Evolutionary conservation across 2,329 filamentous ascomycete species (phyloP), one percentile per base, ranked within the genome.

Genomic region (Emydomyces testavorans): DNA sequence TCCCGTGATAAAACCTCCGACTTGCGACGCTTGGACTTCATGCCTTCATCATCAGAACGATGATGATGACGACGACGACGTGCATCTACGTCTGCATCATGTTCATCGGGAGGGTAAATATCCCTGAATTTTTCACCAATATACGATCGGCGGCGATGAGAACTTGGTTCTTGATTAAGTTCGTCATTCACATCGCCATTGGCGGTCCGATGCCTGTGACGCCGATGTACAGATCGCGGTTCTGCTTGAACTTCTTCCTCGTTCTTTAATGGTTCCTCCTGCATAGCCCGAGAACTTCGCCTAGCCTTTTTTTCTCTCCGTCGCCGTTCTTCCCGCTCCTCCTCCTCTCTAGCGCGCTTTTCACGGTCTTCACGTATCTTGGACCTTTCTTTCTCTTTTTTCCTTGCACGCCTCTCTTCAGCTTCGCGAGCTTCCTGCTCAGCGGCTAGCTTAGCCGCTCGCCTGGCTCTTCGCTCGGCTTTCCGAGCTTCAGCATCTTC

Each of bases 401-500:
- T 68, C 49, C 79, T 76, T 1, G 74, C 72, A 13, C 62, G 61
- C 40, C 63, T 53, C 49, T 67, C 65, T 49, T 68, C 63, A 1
- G 57, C 58, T 47, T 66, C 63, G 4, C 60, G 62, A 6, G 57
- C 50, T 41, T 57, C 57, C 29, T 67, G 65, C 13, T 63, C 60
- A 1, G 62, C 57, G 8, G 57, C 65, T 24, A 65, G 60, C 39
- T 61, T 62, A 23, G 63, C 61, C 13, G 60, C 54, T 44, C 73
- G 74, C 44, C 71, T 74, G 1, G 77, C 73, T 48, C 74, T 75
- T n/a, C 81, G 77, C 49, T 79, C 78, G 24, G 77, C 78, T 37
- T 74, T 74, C 40, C 78, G 75, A 18, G 75, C 77, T 60, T 84
- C 82, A 13, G 80, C 77, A 2, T 74, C 68, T 46, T 70, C 70